These are phyloP conservation scores for Endothia cerciana DNA, from an alignment of 2,329 filamentous ascomycete genomes.

Conservation along the genomic window DNA sequence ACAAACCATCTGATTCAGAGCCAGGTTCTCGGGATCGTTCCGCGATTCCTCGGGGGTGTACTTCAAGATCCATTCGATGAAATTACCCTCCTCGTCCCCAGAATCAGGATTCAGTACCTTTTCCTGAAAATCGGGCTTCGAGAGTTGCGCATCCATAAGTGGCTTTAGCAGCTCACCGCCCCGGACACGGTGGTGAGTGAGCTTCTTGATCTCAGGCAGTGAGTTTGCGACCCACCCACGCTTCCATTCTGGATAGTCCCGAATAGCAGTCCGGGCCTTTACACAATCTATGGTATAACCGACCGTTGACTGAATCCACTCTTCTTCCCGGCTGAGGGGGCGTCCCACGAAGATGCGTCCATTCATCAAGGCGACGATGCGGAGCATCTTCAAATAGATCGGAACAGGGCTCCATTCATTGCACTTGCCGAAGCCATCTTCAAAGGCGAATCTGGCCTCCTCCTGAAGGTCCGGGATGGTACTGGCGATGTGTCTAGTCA, in stretches of 20 bases:
- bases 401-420: conserved; percentile 2
- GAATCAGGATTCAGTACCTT: neutral
- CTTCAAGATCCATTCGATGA: neutral
- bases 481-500: neutral
- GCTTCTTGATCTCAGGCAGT: conserved; percentile 44
- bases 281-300: conserved; percentile 47
- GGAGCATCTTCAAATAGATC: conserved; percentile 11
- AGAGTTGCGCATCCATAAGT: neutral
- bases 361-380: conserved; percentile 9
- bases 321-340: conserved; percentile 48
- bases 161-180: neutral
- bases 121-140: neutral
- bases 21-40: neutral
- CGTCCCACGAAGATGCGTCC: conserved; percentile 50
- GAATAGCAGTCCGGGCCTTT: conserved; percentile 38
- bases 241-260: conserved; percentile 41
- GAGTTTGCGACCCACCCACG: conserved; percentile 44
- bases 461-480: conserved; percentile 8
- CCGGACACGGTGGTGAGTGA: neutral
- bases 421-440: conserved; percentile 8
- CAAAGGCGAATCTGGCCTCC: neutral
- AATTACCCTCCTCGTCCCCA: neutral
- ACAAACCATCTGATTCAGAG: neutral
- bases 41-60: neutral
- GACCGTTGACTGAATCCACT: conserved; percentile 50